Conservation (phyloP, 2,329 filamentous ascomycete species). For the Xylariaceae sp. region DNA sequence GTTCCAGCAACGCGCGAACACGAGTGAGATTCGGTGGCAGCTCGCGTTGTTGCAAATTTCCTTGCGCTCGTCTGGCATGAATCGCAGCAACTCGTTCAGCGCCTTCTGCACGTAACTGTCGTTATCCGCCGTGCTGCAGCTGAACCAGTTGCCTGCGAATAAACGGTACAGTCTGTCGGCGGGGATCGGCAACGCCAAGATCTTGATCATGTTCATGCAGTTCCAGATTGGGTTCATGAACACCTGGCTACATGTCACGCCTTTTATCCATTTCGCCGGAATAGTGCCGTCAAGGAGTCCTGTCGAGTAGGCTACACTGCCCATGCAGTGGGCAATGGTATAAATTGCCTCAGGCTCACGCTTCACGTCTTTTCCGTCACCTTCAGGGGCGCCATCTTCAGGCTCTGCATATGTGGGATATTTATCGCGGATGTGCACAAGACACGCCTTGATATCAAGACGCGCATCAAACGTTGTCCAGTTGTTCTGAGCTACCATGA, state of each 20-base stretch:
- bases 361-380: not conserved
- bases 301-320: conserved; percentile 62
- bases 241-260: conserved; percentile 65
- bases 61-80: conserved; percentile 59
- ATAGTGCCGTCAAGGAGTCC: conserved; percentile 70
- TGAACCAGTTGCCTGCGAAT: conserved; percentile 62
- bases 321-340: conserved; percentile 68
- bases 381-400: not conserved
- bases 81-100: conserved; percentile 63
- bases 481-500: conserved; percentile 56
- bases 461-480: conserved; percentile 68
- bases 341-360: conserved; percentile 51
- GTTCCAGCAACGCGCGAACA: conserved; percentile 70
- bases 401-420: conserved; percentile 35
- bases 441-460: conserved; percentile 63
- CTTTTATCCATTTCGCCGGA: conserved; percentile 61
- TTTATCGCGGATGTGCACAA: conserved; percentile 57
- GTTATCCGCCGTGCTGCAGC: conserved; percentile 54
- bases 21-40: conserved; percentile 66
- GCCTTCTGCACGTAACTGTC: conserved; percentile 57
- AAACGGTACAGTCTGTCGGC: conserved; percentile 57
- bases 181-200: conserved; percentile 53
- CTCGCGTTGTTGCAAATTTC: conserved; percentile 68
- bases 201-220: conserved; percentile 63
- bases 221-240: conserved; percentile 69